Evolutionary conservation across 805 yeast genomes (phyloP).

Genomic region (Maudiozyma serrabonitensis): DNA sequence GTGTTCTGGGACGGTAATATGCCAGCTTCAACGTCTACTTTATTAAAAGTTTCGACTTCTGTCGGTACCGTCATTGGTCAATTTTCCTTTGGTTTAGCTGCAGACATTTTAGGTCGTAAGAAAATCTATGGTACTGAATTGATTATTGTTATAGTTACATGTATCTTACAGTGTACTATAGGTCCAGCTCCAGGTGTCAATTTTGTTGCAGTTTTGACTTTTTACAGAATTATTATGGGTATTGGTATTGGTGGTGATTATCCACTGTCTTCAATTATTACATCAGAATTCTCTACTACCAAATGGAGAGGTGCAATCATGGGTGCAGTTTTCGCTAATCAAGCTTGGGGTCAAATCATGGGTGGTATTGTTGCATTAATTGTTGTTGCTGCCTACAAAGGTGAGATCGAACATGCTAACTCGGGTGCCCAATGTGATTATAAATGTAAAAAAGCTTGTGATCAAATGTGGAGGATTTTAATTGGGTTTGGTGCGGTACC

Average conservation of each 20-base stretch:
- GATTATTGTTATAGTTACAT: slow-evolving; percentile 73
- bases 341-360: slow-evolving; percentile 89
- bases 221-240: slow-evolving; percentile 83
- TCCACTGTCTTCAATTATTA: slow-evolving; percentile 86
- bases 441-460: slow-evolving; percentile 67
- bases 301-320: slow-evolving; percentile 97
- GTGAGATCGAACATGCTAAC: slow-evolving; percentile 44
- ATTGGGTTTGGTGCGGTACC: slow-evolving; percentile 89
- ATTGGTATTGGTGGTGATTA: slow-evolving; percentile 97
- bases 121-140: slow-evolving; percentile 79
- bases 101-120: slow-evolving; percentile 80
- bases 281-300: slow-evolving; percentile 87
- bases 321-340: slow-evolving; percentile 95
- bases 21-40: slow-evolving; percentile 65
- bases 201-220: slow-evolving; percentile 63
- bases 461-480: slow-evolving; percentile 90
- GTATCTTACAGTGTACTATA: slow-evolving; percentile 63
- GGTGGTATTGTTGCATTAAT: slow-evolving; percentile 80
- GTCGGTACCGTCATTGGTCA: slow-evolving; percentile 94
- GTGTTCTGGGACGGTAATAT: slow-evolving; percentile 59
- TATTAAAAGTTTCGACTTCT: slow-evolving; percentile 80
- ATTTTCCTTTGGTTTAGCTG: slow-evolving; percentile 71
- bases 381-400: slow-evolving; percentile 69
- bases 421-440: slow-evolving; percentile 52
- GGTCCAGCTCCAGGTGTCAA: slow-evolving; percentile 65